Conservation (phyloP, 306 rosid genomes). For the Quercus glauca region DNA sequence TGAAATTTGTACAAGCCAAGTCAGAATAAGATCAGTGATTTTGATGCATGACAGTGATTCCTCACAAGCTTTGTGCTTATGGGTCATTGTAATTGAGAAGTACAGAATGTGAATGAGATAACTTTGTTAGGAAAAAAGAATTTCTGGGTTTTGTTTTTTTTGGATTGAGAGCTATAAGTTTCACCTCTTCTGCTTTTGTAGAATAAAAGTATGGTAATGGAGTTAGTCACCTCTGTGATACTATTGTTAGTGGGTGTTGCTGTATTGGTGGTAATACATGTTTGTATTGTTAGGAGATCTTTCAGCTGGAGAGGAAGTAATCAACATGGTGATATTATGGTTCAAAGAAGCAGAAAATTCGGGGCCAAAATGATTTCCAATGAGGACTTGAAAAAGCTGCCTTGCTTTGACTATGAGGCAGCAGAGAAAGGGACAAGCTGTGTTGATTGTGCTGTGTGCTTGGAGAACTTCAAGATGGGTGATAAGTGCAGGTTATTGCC, state of each 20-base stretch:
- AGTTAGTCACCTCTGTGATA: constrained; percentile 42
- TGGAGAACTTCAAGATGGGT: constrained; percentile 42
- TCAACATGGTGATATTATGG: constrained; percentile 5
- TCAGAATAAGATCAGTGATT: neutral
- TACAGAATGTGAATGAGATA: neutral
- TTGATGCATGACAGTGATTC: neutral
- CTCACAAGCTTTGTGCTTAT: constrained; percentile 5
- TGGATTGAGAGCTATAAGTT: neutral
- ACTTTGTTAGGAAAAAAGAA: neutral
- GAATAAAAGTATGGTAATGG: constrained; percentile 36
- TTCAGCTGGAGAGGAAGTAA: constrained; percentile 13
- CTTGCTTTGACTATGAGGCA: constrained; percentile 39
- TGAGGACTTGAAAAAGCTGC: constrained; percentile 43
- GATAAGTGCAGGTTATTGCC: constrained; percentile 51
- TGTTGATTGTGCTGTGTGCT: constrained; percentile 47
- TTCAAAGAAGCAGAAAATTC: constrained; percentile 16
- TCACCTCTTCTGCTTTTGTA: neutral
- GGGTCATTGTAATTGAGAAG: neutral
- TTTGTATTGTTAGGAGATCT: constrained; percentile 36
- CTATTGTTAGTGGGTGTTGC: constrained; percentile 58
- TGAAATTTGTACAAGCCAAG: neutral
- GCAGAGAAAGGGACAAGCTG: constrained; percentile 8
- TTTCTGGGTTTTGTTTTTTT: neutral
- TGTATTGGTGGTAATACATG: constrained; percentile 53
- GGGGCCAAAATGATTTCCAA: constrained; percentile 24